Percentiles rank a stretch among this genome's conserved stretches.
Evolutionary conservation across 768 basidiomycete genomes (phyloP).

Genomic region (Serendipita sp.): DNA sequence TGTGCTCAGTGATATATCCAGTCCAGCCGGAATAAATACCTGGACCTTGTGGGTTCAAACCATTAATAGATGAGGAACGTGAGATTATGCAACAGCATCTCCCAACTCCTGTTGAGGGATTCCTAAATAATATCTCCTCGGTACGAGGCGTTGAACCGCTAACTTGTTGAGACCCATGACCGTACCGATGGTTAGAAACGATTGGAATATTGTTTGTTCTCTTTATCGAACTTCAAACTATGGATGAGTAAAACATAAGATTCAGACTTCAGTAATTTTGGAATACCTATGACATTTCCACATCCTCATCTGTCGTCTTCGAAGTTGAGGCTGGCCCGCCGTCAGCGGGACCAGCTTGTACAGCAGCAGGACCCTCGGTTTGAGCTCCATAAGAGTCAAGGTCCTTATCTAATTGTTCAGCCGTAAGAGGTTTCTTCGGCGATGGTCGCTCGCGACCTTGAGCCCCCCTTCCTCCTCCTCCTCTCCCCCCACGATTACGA

Average conservation of each 20-base stretch:
- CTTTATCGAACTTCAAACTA: not conserved
- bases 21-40: too few relatives aligned
- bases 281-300: conserved; percentile 31
- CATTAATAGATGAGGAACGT: too few relatives aligned
- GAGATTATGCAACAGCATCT: too few relatives aligned
- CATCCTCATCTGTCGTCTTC: conserved; percentile 71
- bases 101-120: too few relatives aligned
- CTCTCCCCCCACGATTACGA: not conserved
- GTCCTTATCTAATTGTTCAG: conserved; percentile 74
- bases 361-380: not conserved
- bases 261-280: not conserved
- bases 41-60: too few relatives aligned
- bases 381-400: conserved; percentile 32
- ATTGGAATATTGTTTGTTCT: too few relatives aligned
- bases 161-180: too few relatives aligned
- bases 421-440: conserved; percentile 46
- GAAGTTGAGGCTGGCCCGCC: conserved; percentile 22
- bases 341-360: not conserved
- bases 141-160: too few relatives aligned
- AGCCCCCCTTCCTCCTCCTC: not conserved
- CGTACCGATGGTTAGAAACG: too few relatives aligned
- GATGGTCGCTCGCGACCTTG: not conserved
- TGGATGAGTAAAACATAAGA: not conserved
- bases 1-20: too few relatives aligned
- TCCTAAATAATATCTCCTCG: too few relatives aligned